Base-by-base conservation (phyloP, 257 asterid genomes). In the Solanum lycopersicoides region DNA sequence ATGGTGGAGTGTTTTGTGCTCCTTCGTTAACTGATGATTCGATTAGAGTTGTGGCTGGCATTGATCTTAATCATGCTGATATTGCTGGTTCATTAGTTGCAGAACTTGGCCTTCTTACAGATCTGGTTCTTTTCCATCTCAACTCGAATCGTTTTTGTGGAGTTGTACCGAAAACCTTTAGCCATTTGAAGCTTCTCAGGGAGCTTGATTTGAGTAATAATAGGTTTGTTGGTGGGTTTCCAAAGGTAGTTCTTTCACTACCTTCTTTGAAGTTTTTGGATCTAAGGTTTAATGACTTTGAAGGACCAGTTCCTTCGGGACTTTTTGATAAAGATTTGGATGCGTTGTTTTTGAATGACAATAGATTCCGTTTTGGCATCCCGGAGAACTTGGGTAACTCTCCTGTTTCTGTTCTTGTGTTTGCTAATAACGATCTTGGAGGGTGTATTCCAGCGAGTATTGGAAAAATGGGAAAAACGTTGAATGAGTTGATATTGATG, bases 91-190 rank as follows among this genome's bases (percentile, higher is more conserved):
- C 89, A 82, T 92, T 95, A 14, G 96, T 96, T 0, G 32, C 90
- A 20, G 94, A 95, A 87, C 94, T 95, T 35, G 97, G 98, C 23
- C 80, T 89, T 12, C 87, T 95, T 1, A 91, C 94, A 4, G 95
- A 95, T 88, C 94, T 95, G 1, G 98, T 94, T 13, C 90, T 95
- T 9, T 89, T 95, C 68, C 98, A 95, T 84, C 80, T 95, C 73
- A 95, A 95, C 88, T 91, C 95, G 15, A 95, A 95, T 86, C 88
- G 98, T 50, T 95, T 95, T 41, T 95, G 98, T 37, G 98, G 98
- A 2, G 85, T 92, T 3, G 91, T 95, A 7, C 97, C 97, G 0
- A 45, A 83, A 23, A 89, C 91, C 3, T 92, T 95, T 88, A 83
- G 53, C 77, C 89, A 86, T 7, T 59, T 95, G 87, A 91, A 89